Evolutionary conservation across 1,139 yeast species (phyloP).

Genomic region (Candida sp.): DNA sequence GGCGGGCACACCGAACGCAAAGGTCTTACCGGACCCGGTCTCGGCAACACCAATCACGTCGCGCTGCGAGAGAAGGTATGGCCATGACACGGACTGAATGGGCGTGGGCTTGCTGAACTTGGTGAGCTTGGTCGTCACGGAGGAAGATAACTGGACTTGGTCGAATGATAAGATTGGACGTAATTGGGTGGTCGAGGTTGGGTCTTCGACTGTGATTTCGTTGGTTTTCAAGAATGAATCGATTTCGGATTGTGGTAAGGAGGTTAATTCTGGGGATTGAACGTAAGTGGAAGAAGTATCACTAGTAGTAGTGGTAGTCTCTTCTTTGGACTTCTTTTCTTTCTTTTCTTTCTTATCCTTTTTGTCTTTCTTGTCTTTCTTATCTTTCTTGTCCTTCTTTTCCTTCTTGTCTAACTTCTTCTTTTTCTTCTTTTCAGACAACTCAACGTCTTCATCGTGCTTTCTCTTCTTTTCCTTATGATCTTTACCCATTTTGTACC

Average conservation of each 20-base stretch:
- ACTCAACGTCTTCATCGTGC: slow-evolving; percentile 31
- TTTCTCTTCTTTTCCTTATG: slow-evolving; percentile 51
- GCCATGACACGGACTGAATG: slow-evolving; percentile 98
- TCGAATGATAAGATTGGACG: slow-evolving; percentile 77
- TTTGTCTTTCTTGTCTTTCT: slow-evolving; percentile 46
- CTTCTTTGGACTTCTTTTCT: slow-evolving; percentile 49
- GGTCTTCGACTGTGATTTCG: slow-evolving; percentile 84
- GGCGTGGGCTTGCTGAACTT: slow-evolving; percentile 94
- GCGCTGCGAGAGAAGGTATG: slow-evolving; percentile 75
- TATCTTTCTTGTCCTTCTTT: slow-evolving; percentile 42
- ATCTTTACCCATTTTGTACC: slow-evolving; percentile 38
- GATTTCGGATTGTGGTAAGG: slow-evolving; percentile 55
- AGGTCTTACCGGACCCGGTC: slow-evolving; percentile 98
- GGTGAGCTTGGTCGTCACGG: slow-evolving; percentile 59
- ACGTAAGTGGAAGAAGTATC: slow-evolving; percentile 21
- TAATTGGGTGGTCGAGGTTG: slow-evolving; percentile 36
- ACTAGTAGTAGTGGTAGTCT: slow-evolving; percentile 28
- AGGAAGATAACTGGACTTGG: slow-evolving; percentile 59
- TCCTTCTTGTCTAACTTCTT: slow-evolving; percentile 41
- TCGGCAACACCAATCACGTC: slow-evolving; percentile 99
- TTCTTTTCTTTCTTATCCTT: slow-evolving; percentile 44
- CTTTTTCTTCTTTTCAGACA: slow-evolving; percentile 24
- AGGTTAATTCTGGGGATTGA: slow-evolving; percentile 31
- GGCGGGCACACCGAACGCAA: slow-evolving; percentile 99
- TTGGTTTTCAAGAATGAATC: slow-evolving; percentile 68